Conservation (phyloP, 2,329 filamentous ascomycete genomes). For the Fusarium irregulare region DNA sequence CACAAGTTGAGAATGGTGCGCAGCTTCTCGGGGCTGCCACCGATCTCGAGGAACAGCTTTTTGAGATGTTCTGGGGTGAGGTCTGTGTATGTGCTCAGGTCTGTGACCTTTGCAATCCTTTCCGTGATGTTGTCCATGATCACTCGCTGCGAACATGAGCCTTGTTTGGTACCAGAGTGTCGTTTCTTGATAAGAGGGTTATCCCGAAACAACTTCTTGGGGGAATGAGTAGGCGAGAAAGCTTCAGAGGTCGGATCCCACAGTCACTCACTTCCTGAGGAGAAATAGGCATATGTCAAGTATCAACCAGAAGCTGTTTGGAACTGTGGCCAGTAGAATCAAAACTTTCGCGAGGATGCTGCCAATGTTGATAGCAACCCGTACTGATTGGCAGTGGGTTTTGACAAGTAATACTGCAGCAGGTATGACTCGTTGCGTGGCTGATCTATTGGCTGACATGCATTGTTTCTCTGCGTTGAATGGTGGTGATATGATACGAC, state of each 20-base stretch:
- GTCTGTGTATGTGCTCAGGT: constrained; percentile 7
- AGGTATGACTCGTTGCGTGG: neutral
- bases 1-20: constrained; percentile 6
- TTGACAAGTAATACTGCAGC: neutral
- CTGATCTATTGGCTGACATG: constrained; percentile 9
- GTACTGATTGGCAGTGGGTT: neutral
- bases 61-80: constrained; percentile 6
- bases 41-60: neutral
- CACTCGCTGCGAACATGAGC: accelerated
- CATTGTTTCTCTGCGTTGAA: neutral
- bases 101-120: constrained; percentile 6
- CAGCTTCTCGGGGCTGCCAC: neutral
- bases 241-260: neutral
- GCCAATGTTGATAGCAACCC: neutral
- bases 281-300: neutral
- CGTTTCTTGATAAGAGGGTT: too few relatives aligned
- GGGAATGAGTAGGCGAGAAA: too few relatives aligned
- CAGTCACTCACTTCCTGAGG: neutral
- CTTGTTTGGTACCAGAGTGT: too few relatives aligned
- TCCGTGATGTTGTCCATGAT: constrained; percentile 1
- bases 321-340: too few relatives aligned
- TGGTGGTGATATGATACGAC: neutral
- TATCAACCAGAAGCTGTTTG: neutral
- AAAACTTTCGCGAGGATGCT: accelerated
- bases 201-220: too few relatives aligned